phyloP scores from a whole-genome alignment of 1,139 yeast species.

The Meyerozyma carpophila region DNA sequence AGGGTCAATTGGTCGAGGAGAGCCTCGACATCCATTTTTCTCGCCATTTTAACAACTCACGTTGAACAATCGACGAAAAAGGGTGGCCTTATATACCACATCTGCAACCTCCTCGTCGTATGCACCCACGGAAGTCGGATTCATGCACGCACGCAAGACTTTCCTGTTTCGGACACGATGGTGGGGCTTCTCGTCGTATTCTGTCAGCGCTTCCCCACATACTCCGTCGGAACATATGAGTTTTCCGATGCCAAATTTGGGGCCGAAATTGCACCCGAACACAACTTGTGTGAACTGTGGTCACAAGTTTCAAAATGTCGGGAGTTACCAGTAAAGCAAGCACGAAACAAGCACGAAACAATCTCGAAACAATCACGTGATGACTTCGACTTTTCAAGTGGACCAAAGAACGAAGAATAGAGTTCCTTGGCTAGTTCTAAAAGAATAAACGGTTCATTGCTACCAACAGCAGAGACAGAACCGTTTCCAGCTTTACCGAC shows the following conservation, averaged over 20 bases:
- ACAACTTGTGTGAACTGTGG: too few relatives aligned
- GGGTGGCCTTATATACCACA: background rate
- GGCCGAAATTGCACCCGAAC: too few relatives aligned
- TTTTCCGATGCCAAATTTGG: too few relatives aligned
- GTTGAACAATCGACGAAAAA: background rate
- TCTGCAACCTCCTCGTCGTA: background rate
- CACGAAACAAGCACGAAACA: background rate
- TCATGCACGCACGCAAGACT: background rate
- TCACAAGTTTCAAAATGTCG: too few relatives aligned
- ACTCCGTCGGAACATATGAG: too few relatives aligned
- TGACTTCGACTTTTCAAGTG: background rate
- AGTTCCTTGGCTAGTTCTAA: too few relatives aligned
- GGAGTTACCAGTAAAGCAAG: background rate
- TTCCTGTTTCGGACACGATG: background rate
- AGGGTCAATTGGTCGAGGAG: conserved; percentile 37
- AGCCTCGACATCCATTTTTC: conserved; percentile 36
- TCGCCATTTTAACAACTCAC: background rate
- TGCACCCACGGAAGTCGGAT: background rate
- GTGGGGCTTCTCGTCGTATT: background rate
- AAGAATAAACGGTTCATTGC: too few relatives aligned
- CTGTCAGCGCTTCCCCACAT: background rate
- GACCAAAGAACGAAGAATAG: too few relatives aligned
- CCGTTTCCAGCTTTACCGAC: too few relatives aligned
- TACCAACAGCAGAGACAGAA: background rate
- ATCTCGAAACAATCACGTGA: too few relatives aligned